Evolutionary conservation across 345 rosid genomes (phyloP).

Genomic region (Eucalyptus viminalis): DNA sequence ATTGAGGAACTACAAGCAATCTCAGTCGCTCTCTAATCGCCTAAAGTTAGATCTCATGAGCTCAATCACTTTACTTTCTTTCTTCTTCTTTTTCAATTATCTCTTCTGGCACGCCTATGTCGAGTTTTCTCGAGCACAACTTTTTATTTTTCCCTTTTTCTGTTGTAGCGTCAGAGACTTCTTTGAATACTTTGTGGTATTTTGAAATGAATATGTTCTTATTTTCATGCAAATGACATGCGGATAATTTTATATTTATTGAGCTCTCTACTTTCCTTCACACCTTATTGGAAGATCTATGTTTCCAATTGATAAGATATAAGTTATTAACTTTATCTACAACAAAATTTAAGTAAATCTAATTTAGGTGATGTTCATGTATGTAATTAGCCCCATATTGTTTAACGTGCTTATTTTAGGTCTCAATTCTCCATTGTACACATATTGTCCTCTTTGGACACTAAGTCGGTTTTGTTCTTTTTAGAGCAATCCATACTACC

Average conservation of each 20-base stretch:
- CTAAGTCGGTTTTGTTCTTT: no score
- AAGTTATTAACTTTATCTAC: background rate
- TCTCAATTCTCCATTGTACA: no score
- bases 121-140: background rate
- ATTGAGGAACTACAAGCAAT: no score
- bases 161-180: background rate
- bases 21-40: background rate
- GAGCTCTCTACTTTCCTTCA: rapidly evolving
- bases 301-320: background rate
- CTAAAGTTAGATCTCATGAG: background rate
- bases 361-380: background rate
- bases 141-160: background rate
- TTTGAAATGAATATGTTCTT: background rate
- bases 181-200: background rate
- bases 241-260: background rate
- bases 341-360: background rate
- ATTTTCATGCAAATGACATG: background rate
- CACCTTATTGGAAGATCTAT: background rate
- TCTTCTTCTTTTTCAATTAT: rapidly evolving
- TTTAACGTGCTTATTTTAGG: background rate
- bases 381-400: background rate
- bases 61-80: no score
- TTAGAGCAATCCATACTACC: no score
- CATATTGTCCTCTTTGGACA: no score
- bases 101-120: background rate